Conservation (phyloP, 2,329 filamentous ascomycete species). For the Arthroderma sp. region DNA sequence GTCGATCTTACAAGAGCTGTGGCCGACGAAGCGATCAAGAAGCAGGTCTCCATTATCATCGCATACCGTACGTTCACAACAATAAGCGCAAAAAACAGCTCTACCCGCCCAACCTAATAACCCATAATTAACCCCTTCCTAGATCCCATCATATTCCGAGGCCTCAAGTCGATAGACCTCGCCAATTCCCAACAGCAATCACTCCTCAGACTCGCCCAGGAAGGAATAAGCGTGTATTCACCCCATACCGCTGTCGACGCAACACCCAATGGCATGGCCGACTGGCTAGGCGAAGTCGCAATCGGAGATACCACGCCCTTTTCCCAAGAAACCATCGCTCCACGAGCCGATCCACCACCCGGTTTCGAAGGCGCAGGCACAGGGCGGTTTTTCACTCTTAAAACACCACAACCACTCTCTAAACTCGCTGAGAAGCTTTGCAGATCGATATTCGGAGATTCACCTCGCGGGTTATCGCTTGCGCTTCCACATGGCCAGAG, state of each 20-base stretch:
- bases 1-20: constrained; percentile 85
- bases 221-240: constrained; percentile 88
- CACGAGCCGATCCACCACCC: constrained; percentile 10
- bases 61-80: constrained; percentile 58
- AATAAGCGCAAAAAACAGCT: neutral
- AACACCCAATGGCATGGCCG: constrained; percentile 69
- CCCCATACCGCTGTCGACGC: constrained; percentile 93
- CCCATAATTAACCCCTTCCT: neutral
- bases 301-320: constrained; percentile 16
- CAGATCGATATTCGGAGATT: too few relatives aligned
- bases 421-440: too few relatives aligned
- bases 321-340: neutral
- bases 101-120: neutral
- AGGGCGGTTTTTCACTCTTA: constrained; percentile 47
- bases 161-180: constrained; percentile 76
- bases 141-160: constrained; percentile 91
- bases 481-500: constrained; percentile 48
- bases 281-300: constrained; percentile 85
- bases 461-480: constrained; percentile 44
- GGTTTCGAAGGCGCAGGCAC: constrained; percentile 43
- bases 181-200: constrained; percentile 76
- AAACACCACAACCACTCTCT: constrained; percentile 31
- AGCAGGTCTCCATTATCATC: constrained; percentile 65
- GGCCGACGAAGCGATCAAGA: constrained; percentile 72
- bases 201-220: constrained; percentile 65